Evolutionary conservation across 805 yeast species (phyloP), one percentile per base, ranked within the genome.

Genomic region (Candida railenensis): DNA sequence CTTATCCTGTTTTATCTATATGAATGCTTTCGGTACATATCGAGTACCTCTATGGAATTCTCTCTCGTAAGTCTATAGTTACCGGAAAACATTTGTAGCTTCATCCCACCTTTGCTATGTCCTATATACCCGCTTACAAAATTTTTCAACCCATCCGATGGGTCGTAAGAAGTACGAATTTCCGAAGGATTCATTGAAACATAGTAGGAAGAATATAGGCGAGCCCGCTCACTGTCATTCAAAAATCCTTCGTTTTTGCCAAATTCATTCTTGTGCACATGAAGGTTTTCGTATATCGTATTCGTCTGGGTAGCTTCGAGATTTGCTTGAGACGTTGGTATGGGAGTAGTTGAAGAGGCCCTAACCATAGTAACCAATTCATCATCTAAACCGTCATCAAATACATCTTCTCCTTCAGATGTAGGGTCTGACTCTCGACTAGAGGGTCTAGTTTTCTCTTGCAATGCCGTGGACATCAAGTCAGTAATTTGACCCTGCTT

Each of bases 141-240:
- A 12, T 28, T 43, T 12, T 40, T 15, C 38, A 43, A 22, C 8
- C 40, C 48, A 18, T 32, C 41, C 25, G 34, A 25, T 2, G 66
- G 65, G 22, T 53, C 54, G 42, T 50, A 58, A 37, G 48, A 55
- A 7, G 47, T 42, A 4, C 43, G 40, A 15, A 44, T 42, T 2
- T 57, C 56, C 5, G 47, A 43, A 1, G 58, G 58, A 20, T 57
- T 61, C 5, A 59, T 37, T 0, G 66, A 56, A 2, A 60, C 53
- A 46, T 58, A 71, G 45, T 73, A 68, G 37, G 66, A 62, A 28
- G 75, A 63, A 54, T 72, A 75, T 19, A 78, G 66, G 25, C 73
- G 75, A 38, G 59, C 52, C 43, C 63, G 63, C 42, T 77, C 67
- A 5, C 61, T 59, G 3, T 68, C 57, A 2, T 63, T 59, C 41